Evolutionary conservation across 805 yeast species (phyloP).

Genomic region (Yamadazyma sp.): DNA sequence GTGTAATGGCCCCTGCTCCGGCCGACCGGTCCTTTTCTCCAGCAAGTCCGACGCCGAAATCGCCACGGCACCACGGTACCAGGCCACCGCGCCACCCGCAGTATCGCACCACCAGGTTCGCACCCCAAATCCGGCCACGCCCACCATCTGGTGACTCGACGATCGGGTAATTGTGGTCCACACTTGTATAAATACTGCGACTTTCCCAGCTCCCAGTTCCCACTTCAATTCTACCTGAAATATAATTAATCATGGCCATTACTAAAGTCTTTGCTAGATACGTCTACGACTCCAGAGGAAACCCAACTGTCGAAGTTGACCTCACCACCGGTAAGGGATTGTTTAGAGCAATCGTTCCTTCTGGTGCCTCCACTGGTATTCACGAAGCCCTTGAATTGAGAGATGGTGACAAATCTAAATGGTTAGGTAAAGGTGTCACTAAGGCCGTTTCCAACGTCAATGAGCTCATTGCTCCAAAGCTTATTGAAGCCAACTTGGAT

Average conservation of each 20-base stretch:
- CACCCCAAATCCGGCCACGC: no score
- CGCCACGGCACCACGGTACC: background rate
- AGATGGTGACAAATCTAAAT: conserved; percentile 95
- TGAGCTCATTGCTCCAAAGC: conserved; percentile 91
- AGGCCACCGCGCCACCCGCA: background rate
- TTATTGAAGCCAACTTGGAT: conserved; percentile 76
- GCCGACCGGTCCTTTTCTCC: conserved; percentile 1
- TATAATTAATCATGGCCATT: conserved; percentile 61
- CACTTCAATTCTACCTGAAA: background rate
- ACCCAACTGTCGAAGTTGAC: conserved; percentile 99
- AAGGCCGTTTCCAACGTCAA: conserved; percentile 97
- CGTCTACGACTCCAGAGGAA: conserved; percentile 99
- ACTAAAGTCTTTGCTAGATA: conserved; percentile 88
- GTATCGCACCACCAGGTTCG: background rate
- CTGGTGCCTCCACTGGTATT: conserved; percentile 99
- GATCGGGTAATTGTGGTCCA: conserved; percentile 18
- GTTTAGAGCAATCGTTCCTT: conserved; percentile 97
- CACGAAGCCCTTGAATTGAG: conserved; percentile 98
- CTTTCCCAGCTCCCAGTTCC: conserved; percentile 6
- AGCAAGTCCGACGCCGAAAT: conserved; percentile 5
- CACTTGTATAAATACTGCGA: conserved; percentile 11
- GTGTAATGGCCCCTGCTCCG: conserved; percentile 5
- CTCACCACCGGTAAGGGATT: conserved; percentile 87
- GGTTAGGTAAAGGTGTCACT: conserved; percentile 98
- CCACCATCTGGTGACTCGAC: conserved; percentile 4